Evolutionary conservation across 441 rosid species (phyloP), one percentile per base, ranked within the genome.

Genomic region (Melastoma candidum): DNA sequence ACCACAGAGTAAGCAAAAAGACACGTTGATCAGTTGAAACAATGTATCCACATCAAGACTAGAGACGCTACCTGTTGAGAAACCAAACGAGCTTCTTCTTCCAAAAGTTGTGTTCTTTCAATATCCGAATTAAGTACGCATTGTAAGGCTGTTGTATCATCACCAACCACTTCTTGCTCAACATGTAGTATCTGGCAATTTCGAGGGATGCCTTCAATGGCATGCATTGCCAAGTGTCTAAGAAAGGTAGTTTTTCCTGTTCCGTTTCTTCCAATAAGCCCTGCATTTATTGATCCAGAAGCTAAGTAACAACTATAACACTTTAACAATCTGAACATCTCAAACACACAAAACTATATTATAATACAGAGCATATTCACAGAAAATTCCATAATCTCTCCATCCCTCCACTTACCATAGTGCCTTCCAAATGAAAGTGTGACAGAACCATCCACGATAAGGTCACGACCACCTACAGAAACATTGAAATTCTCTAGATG

Each of bases 401-500:
- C 36, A 6, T 6, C 36, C 36, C 7, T 29, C 36, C 5, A 69
- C 92, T 56, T 48, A 92, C 97, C 98, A 44, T 88, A 93, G 57
- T 93, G 97, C 71, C 98, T 86, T 64, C 98, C 98, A 56, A 76
- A 84, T 61, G 98, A 82, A 59, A 93, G 95, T 0, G 95, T 84
- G 55, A 93, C 68, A 1, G 84, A 49, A 59, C 95, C 98, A 66
- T 85, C 98, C 0, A 93, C 92, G 54, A 93, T 86, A 14, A 93
- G 90, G 78, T 88, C 98, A 32, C 97, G 98, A 53, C 97, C 98
- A 56, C 97, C 97, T 52, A 93, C 95, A 59, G 97, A 88, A 59
- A 93, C 72, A 68, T 65, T 88, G 61, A 93, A 88, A 64, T 86
- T 88, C 71, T 93, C 95, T 92, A 88, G 75, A 60, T 86, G 95